Conservation (phyloP, 257 asterid species). For the Solanum phureja region DNA sequence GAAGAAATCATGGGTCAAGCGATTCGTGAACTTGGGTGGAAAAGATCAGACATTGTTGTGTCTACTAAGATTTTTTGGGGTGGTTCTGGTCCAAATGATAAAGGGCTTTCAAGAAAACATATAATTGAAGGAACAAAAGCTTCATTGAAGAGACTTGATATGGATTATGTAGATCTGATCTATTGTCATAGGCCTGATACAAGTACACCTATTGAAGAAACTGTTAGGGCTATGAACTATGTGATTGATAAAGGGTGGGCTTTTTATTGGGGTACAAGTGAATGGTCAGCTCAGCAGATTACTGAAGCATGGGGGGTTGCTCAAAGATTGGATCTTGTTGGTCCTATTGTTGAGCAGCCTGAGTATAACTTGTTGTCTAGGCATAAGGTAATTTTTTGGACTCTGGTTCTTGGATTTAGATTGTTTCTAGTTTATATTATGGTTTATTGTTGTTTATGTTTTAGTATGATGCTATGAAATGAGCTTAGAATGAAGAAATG, state of each 20-base stretch:
- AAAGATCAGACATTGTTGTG: slow-evolving; percentile 75
- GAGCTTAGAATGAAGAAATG: background rate
- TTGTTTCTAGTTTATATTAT: background rate
- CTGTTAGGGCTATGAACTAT: slow-evolving; percentile 91
- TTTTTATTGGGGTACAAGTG: slow-evolving; percentile 97
- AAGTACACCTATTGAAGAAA: slow-evolving; percentile 84
- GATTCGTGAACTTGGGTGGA: slow-evolving; percentile 92
- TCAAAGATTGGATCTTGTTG: slow-evolving; percentile 77
- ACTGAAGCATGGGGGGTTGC: slow-evolving; percentile 98
- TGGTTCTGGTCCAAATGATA: slow-evolving; percentile 91
- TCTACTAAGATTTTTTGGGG: slow-evolving; percentile 99
- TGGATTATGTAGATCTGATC: slow-evolving; percentile 82
- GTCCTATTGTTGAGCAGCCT: slow-evolving; percentile 94
- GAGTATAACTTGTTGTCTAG: slow-evolving; percentile 84
- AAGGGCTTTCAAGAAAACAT: slow-evolving; percentile 88
- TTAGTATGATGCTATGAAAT: background rate
- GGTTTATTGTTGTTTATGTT: background rate
- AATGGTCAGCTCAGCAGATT: slow-evolving; percentile 98
- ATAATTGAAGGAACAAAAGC: slow-evolving; percentile 80
- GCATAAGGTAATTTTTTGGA: slow-evolving; percentile 46
- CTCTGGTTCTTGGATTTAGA: background rate
- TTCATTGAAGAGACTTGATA: slow-evolving; percentile 63
- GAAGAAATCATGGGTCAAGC: slow-evolving; percentile 99
- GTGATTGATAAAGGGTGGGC: slow-evolving; percentile 99
- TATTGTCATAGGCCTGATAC: slow-evolving; percentile 84